Evolutionary conservation across 345 rosid genomes (phyloP), one percentile per base, ranked within the genome.

Genomic region (Eucalyptus pumila): DNA sequence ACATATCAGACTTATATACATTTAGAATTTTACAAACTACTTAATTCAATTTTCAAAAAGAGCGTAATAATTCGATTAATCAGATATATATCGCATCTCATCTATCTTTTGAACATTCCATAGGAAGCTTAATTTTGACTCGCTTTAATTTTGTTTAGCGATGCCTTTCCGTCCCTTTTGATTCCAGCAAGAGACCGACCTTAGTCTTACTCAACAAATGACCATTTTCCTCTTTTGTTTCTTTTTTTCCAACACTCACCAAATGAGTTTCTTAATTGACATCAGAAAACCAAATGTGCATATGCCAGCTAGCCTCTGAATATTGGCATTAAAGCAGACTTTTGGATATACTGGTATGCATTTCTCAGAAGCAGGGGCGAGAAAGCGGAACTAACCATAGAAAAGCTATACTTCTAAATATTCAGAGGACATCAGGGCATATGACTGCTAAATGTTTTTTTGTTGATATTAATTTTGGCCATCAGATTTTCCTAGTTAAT

Each of bases 81-180:
- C 0, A 4, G 7, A 34, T 72, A 72, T 34, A 8, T n/a, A 0
- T 65, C 19, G 4, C 4, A 0, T 9, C 7, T 60, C 37, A 32
- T 10, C 0, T 56, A 32, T 10, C 0, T 56, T 52, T 54, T 0
- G 3, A 56, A 56, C 85, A 56, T 56, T 56, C 30, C 23, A 21
- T 12, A 76, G 3, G 9, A 76, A 76, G 85, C 2, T 21, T 40
- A 11, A 76, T 40, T 76, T 76, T 4, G 47, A 76, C 5, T 40
- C 2, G 0, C 47, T 76, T 76, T 40, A 21, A 76, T 76, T 7
- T 40, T 40, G 30, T 37, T 40, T 40, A 2, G 1, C 1, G 3
- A 76, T 12, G 5, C 47, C 30, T 21, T 76, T 76, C 30, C 26
- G 0, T 2, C 27, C 83, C 83, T 76, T 76, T 42, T 44, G 0